Base-by-base conservation (phyloP, 2,329 filamentous ascomycete species). In the Colletotrichum brevisporum region DNA sequence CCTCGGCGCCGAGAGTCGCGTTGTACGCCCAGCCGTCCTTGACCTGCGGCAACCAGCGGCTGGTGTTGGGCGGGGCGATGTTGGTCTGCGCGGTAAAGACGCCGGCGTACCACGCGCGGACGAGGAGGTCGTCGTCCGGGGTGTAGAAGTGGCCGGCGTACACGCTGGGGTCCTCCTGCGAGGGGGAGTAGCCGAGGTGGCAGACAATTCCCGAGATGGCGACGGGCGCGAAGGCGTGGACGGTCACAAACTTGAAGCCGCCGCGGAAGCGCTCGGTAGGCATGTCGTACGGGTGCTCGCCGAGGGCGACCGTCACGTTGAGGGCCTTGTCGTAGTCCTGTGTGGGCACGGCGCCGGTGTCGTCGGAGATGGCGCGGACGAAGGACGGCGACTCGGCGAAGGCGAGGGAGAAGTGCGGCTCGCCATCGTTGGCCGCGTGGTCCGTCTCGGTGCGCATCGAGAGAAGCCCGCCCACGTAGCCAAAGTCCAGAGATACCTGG, bases 101-200 rank as follows among this genome's bases (percentile, higher is more conserved):
- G 27, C 82, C 81, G 41, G 76, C 77, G 62, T 83, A 83, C 81
- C 82, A 84, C 18, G 83, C 80, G 6, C 81, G 80, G 68, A 86
- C 85, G 43, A 88, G 77, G 24, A 83, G 73, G 27, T 84, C 81
- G 70, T 83, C 81, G 54, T 77, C 81, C 53, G 75, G 79, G 5
- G 73, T 63, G 54, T 82, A 79, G 63, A 85, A 85, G 67, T 85
- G 84, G 12, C 84, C 84, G 13, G 78, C 74, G 52, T 84, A 85
- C 9, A 79, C 78, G 54, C 76, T 78, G 58, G 84, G 71, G 66
- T 82, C 78, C 1, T 82, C 74, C 83, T 70, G 69, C 15, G 75
- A 72, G 1, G 78, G 77, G 27, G 77, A 75, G 64, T 77, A 79
- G 2, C 73, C 74, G 21, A 80, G 72, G 47, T 78, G 75, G 27